Evolutionary conservation across 1,284 basidiomycete species (phyloP).

Genomic region (Cryptococcus neoformans): DNA sequence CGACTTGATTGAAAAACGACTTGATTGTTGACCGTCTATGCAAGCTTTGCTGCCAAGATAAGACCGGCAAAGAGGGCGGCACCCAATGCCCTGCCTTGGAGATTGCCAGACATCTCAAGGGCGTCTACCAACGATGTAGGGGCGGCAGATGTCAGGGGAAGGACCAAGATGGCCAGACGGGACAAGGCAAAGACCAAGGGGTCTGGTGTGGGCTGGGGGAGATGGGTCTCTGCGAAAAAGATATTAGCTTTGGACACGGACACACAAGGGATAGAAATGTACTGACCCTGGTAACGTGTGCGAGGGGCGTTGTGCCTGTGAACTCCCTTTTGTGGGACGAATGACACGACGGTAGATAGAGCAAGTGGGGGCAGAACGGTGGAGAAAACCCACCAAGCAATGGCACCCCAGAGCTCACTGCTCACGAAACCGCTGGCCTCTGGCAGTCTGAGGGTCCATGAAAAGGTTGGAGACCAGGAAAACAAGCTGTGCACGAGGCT

Average conservation of each 20-base stretch:
- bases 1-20: too few species aligned
- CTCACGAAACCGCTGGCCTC: constrained; percentile 24
- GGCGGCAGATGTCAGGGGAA: constrained; percentile 43
- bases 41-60: constrained; percentile 20
- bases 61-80: constrained; percentile 41
- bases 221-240: constrained; percentile 15
- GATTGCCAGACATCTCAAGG: constrained; percentile 39
- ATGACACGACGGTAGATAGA: constrained; percentile 39
- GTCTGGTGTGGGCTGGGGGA: constrained; percentile 35
- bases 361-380: constrained; percentile 45
- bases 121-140: constrained; percentile 38
- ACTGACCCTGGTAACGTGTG: constrained; percentile 33
- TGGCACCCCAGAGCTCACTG: constrained; percentile 34
- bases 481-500: constrained; percentile 34
- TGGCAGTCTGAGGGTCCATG: constrained; percentile 29
- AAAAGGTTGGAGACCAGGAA: constrained; percentile 40
- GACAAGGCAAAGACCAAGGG: constrained; percentile 42
- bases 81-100: constrained; percentile 41
- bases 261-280: not conserved
- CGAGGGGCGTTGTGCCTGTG: constrained; percentile 15
- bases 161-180: constrained; percentile 41
- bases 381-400: constrained; percentile 43
- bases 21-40: too few species aligned
- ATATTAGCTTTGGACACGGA: not conserved
- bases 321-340: constrained; percentile 36